A percentile compares a stretch with the other conserved stretches of the same genome.
Conservation (phyloP, 2,329 filamentous ascomycete species). For the Verticillium nonalfalfae region DNA sequence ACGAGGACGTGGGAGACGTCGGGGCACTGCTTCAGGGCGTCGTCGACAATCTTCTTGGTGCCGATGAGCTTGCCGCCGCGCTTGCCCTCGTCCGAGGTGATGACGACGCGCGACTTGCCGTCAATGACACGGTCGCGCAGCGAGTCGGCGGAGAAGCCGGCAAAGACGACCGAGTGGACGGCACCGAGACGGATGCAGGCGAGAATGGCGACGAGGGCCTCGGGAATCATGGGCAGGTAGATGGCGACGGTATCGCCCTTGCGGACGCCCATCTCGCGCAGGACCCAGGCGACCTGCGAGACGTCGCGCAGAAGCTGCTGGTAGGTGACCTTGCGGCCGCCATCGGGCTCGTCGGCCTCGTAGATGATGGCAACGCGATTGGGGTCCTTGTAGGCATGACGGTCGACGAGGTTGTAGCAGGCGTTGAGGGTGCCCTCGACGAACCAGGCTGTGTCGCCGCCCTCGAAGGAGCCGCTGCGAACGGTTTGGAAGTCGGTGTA, state of each 20-base stretch:
- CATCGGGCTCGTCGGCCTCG: conserved; percentile 84
- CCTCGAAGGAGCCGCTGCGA: conserved; percentile 64
- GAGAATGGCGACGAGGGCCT: conserved; percentile 85
- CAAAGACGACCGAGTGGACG: conserved; percentile 95
- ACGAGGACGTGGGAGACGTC: conserved; percentile 81
- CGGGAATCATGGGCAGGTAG: conserved; percentile 98
- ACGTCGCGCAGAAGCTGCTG: conserved; percentile 90
- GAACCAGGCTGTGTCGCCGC: conserved; percentile 92
- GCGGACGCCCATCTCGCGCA: conserved; percentile 92
- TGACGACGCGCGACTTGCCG: conserved; percentile 84
- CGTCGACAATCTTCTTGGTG: conserved; percentile 98
- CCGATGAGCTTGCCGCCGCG: conserved; percentile 95
- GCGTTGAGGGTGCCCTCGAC: conserved; percentile 90
- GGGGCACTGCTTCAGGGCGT: conserved; percentile 93
- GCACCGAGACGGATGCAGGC: conserved; percentile 90
- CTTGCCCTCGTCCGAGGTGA: conserved; percentile 96
- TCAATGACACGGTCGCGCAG: conserved; percentile 92
- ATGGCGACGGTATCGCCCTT: conserved; percentile 97
- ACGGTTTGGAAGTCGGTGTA: conserved; percentile 89
- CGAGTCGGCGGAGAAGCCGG: conserved; percentile 94
- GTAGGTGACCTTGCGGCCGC: conserved; percentile 88
- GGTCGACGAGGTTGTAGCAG: conserved; percentile 95
- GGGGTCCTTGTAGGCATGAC: conserved; percentile 92
- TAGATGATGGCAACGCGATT: conserved; percentile 96
- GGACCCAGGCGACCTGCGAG: conserved; percentile 75